Base-by-base conservation (phyloP, 73 alveolate species). In the Paramecium biaurelia region DNA sequence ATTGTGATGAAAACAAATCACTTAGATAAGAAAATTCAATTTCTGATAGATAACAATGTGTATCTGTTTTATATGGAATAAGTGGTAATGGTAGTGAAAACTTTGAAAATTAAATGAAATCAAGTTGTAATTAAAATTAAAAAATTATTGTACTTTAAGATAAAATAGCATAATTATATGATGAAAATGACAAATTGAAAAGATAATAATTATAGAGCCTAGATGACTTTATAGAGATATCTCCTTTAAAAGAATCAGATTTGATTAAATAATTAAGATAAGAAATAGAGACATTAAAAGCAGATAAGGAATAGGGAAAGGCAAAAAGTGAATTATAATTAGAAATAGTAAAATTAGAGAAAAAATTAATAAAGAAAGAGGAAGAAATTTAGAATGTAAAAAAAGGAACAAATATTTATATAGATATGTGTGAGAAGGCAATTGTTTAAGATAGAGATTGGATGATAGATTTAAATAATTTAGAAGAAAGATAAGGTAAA, bases 401-500 rank as follows among this genome's bases (percentile, higher is more conserved):
- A 24, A 38, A 35, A n/a, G 45, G 15, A n/a, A 30, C 10, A 4
- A 4, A 2, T 32, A 15, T 32, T 2, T 72, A 14, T 10, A 10
- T 72, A 35, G 86, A 72, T 37, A 72, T 38, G 56, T 72, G 56
- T 15, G 56, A 72, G 45, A 72, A 72, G 21, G 86, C 86, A 34
- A 18, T 37, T 4, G 45, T 35, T 35, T 72, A 72, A 35, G 56
- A 72, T 72, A 72, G 58, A 72, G 86, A 72, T 63, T 63, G 84
- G 84, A 63, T 63, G 41, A 63, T 63, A 26, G 84, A 63, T 63
- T 10, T 63, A 63, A 63, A 63, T 63, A 30, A 12, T 26, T 63
- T 63, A 26, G 84, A 63, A 26, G 84, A 63, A 26, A 5, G 11
- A 7, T 26, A 30, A 32, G 41, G 28, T 2, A 26, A 63, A 0